Evolutionary conservation across 1,284 basidiomycete genomes (phyloP).

Genomic region (Vanrija sp.): DNA sequence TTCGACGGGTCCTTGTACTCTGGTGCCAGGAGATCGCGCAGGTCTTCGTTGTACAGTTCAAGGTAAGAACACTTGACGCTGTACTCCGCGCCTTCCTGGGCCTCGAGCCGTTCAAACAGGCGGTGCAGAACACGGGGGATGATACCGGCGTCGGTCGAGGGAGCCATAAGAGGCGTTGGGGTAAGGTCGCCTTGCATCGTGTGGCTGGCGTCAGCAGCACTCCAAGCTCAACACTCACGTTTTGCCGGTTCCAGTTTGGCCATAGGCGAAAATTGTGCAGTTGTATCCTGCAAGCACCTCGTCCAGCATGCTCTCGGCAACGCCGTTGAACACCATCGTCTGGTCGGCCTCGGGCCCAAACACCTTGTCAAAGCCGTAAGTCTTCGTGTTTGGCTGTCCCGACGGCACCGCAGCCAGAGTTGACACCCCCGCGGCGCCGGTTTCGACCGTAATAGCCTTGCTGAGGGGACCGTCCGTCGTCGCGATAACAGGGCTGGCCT

Average conservation of each 20-base stretch:
- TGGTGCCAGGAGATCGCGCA: constrained; percentile 82
- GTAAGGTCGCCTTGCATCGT: constrained; percentile 92
- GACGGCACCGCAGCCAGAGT: constrained; percentile 13
- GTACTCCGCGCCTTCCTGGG: constrained; percentile 67
- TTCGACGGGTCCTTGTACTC: constrained; percentile 62
- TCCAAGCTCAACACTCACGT: constrained; percentile 62
- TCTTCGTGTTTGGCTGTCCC: constrained; percentile 57
- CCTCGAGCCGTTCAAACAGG: constrained; percentile 84
- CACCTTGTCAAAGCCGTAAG: constrained; percentile 87
- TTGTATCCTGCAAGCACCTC: constrained; percentile 95
- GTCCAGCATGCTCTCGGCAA: constrained; percentile 86
- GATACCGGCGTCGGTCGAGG: constrained; percentile 87
- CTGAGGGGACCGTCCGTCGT: constrained; percentile 67
- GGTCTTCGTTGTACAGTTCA: constrained; percentile 99
- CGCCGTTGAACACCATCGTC: constrained; percentile 87
- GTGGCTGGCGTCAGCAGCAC: constrained; percentile 56
- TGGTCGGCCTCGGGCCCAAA: constrained; percentile 98
- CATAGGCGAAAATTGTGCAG: constrained; percentile 97
- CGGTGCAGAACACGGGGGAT: constrained; percentile 94
- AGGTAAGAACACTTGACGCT: constrained; percentile 92
- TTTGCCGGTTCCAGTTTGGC: constrained; percentile 98
- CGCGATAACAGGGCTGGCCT: constrained; percentile 77
- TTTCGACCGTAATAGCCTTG: constrained; percentile 74
- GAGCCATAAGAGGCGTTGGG: constrained; percentile 72
- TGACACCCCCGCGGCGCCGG: constrained; percentile 39